Evolutionary conservation across 2,329 filamentous ascomycete species (phyloP), one percentile per base, ranked within the genome.

Genomic region (Tolypocladium capitatum): DNA sequence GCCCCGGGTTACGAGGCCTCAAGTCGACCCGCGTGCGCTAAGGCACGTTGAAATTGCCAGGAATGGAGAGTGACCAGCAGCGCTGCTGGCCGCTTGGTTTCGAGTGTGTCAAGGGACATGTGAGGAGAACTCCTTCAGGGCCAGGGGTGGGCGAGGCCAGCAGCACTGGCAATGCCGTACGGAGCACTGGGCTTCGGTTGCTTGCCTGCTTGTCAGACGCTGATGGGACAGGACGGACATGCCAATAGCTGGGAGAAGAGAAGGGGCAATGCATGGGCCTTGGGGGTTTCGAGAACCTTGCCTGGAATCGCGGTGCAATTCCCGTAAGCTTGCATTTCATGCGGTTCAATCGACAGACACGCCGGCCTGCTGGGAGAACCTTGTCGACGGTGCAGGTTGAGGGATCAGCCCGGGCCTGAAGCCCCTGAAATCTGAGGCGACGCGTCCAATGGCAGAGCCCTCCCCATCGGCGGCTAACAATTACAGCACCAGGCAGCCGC

Each of bases 131-230:
- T n/a, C 24, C n/a, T 24, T 40, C 7, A 20, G 16, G 20, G 20
- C 20, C 32, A 33, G 32, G 13, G 32, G 24, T 24, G 32, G 32
- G 32, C 32, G n/a, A 34, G 9, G 33, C 33, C 16, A 5, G 38
- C 38, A 13, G 24, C 24, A 27, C 24, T 30, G 6, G 38, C 9
- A 42, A 30, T 4, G 24, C 38, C 24, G n/a, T 42, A 4, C 27
- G 27, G 27, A 27, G 27, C 27, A 5, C n/a, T n/a, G n/a, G n/a
- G n/a, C n/a, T n/a, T n/a, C n/a, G n/a, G n/a, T n/a, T n/a, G n/a
- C n/a, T n/a, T n/a, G n/a, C n/a, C 52, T 49, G 52, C 55, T 53
- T 57, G 73, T 77, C 75, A 76, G 74, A 75, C 67, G 66, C 72
- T 71, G 63, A 74, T 71, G 67, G 67, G 64, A 70, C 60, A 67